phyloP scores from a whole-genome alignment of 148 eudicot species.

The Cornus suecica region DNA sequence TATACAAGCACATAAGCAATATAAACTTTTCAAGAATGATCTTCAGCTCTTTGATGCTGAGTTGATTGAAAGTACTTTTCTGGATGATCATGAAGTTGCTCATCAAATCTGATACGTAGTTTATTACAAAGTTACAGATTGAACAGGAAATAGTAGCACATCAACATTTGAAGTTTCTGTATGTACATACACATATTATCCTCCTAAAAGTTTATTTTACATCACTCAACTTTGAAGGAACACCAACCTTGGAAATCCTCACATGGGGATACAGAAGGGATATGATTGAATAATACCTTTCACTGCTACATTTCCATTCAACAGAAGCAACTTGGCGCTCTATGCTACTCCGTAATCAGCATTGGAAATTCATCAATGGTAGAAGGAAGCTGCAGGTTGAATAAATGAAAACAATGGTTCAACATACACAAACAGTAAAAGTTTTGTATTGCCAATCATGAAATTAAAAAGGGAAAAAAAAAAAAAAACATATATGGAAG shows the following conservation, averaged over 20 bases:
- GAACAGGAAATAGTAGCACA: neutral
- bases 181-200: neutral
- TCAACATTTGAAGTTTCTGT: neutral
- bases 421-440: neutral
- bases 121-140: too few relatives aligned
- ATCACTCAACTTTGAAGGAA: conserved; percentile 13
- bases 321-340: neutral
- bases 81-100: too few relatives aligned
- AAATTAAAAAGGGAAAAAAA: too few relatives aligned
- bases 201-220: neutral
- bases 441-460: neutral
- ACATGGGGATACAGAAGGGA: neutral
- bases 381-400: conserved; percentile 50
- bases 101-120: too few relatives aligned
- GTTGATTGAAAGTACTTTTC: too few relatives aligned
- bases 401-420: neutral
- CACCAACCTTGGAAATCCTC: neutral
- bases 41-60: too few relatives aligned
- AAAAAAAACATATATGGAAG: neutral
- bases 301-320: neutral
- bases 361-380: conserved; percentile 41
- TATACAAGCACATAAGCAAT: too few relatives aligned
- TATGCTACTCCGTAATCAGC: conserved; percentile 55
- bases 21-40: too few relatives aligned
- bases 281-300: neutral